These are phyloP conservation scores for Porogramme epimiltina DNA, from an alignment of 1,284 basidiomycete genomes.

Conservation along the genomic window DNA sequence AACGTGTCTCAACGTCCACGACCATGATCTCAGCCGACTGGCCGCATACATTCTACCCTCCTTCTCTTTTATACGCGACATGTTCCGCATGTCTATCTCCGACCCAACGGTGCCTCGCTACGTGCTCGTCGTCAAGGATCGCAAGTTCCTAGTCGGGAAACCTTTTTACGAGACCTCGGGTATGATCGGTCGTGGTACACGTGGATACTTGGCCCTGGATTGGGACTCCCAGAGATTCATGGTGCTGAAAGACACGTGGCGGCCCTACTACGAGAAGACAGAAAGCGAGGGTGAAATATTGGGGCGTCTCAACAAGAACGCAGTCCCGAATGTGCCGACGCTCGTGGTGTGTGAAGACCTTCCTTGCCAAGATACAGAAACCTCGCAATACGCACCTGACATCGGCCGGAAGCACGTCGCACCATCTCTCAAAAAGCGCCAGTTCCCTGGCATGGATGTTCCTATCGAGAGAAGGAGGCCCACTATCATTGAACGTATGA, in stretches of 20 bases:
- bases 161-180: not conserved
- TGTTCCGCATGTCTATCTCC: slow-evolving; percentile 4
- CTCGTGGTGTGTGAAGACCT: not conserved
- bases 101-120: slow-evolving; percentile 7
- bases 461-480: no score
- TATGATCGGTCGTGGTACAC: slow-evolving; percentile 4
- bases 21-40: not conserved
- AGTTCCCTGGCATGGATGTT: no score
- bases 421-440: not conserved
- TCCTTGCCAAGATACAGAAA: not conserved
- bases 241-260: slow-evolving; percentile 6
- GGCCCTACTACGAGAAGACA: not conserved
- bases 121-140: not conserved
- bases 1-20: not conserved
- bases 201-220: slow-evolving; percentile 1
- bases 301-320: not conserved
- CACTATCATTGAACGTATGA: no score
- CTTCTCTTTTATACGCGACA: slow-evolving; percentile 7
- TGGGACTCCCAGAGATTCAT: slow-evolving; percentile 1
- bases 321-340: not conserved
- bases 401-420: not conserved
- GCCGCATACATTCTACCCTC: not conserved
- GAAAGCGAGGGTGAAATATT: not conserved
- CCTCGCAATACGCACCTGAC: not conserved
- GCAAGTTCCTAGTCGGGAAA: not conserved